phyloP scores from a whole-genome alignment of 2,329 filamentous ascomycete genomes.

The Colletotrichum australisinense region DNA sequence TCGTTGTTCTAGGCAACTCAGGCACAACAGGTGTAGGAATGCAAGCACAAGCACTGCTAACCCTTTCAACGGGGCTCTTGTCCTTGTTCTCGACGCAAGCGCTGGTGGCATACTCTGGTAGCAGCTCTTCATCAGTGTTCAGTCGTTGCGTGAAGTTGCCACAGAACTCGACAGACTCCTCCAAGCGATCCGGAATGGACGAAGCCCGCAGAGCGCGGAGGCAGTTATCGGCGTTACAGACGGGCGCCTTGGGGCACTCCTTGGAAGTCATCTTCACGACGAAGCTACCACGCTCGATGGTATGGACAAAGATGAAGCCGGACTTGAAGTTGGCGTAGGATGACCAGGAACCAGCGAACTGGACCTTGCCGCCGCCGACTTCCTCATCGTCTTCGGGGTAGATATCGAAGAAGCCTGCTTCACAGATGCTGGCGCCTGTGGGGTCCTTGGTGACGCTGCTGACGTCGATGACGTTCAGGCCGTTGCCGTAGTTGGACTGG shows the following conservation, averaged over 20 bases:
- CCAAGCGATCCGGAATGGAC: conserved; percentile 35
- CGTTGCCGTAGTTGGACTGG: conserved; percentile 58
- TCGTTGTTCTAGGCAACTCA: conserved; percentile 40
- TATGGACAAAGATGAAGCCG: conserved; percentile 39
- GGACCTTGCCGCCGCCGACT: conserved; percentile 37
- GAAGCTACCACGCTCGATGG: conserved; percentile 39
- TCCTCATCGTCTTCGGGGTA: conserved; percentile 49
- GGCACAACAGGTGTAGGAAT: conserved; percentile 39
- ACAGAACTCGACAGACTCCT: conserved; percentile 38
- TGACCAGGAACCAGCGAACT: conserved; percentile 37
- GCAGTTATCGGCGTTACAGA: conserved; percentile 40
- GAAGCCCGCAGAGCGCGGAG: conserved; percentile 36
- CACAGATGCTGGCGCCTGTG: conserved; percentile 52
- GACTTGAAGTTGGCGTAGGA: conserved; percentile 39
- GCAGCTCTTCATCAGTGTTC: conserved; percentile 24
- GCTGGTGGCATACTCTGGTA: conserved; percentile 36
- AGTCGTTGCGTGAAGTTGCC: conserved; percentile 31
- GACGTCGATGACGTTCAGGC: conserved; percentile 50
- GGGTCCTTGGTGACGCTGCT: conserved; percentile 44
- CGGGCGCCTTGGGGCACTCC: conserved; percentile 31
- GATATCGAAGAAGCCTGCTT: conserved; percentile 58
- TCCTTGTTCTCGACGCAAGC: conserved; percentile 31
- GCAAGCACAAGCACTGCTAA: conserved; percentile 39
- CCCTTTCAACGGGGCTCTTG: conserved; percentile 32
- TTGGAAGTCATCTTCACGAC: conserved; percentile 39